Conservation (phyloP, 768 basidiomycete species). For the Suillus americanus region DNA sequence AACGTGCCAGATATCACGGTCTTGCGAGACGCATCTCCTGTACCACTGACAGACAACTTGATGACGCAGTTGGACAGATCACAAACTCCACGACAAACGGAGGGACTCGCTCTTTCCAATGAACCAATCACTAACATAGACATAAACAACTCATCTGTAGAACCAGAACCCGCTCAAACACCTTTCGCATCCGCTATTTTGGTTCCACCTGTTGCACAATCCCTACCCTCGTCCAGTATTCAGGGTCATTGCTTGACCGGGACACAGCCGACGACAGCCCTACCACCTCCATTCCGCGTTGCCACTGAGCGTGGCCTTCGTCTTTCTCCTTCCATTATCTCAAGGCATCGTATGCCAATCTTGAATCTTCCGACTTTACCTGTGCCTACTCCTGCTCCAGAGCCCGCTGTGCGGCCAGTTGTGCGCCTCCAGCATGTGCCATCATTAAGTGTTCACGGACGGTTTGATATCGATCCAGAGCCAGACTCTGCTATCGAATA, state of each 20-base stretch:
- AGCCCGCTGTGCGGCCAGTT: conserved; percentile 15
- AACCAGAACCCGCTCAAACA: conserved; percentile 3
- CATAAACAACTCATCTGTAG: not conserved
- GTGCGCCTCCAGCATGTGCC: conserved; percentile 53
- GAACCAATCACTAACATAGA: conserved; percentile 9
- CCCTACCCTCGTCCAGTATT: conserved; percentile 3
- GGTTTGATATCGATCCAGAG: conserved; percentile 20
- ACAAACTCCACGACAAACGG: conserved; percentile 17
- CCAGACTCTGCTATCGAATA: conserved; percentile 21
- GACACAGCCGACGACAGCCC: conserved; percentile 14
- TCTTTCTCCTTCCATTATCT: conserved; percentile 44
- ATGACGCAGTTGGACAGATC: not conserved
- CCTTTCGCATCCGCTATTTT: conserved; percentile 1
- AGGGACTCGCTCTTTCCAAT: conserved; percentile 11
- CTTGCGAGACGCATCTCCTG: not conserved
- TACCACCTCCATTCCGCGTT: conserved; percentile 22
- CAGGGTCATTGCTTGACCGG: conserved; percentile 10
- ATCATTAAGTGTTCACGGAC: conserved; percentile 44
- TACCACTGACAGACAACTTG: not conserved
- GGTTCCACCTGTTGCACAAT: not conserved
- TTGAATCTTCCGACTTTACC: conserved; percentile 51
- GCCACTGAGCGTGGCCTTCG: conserved; percentile 38
- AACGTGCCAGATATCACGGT: not conserved
- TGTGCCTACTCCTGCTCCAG: conserved; percentile 20
- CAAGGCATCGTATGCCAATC: conserved; percentile 47